These are phyloP conservation scores for Afroboletus lepidellus DNA, from an alignment of 1,284 basidiomycete genomes.

Conservation along the genomic window DNA sequence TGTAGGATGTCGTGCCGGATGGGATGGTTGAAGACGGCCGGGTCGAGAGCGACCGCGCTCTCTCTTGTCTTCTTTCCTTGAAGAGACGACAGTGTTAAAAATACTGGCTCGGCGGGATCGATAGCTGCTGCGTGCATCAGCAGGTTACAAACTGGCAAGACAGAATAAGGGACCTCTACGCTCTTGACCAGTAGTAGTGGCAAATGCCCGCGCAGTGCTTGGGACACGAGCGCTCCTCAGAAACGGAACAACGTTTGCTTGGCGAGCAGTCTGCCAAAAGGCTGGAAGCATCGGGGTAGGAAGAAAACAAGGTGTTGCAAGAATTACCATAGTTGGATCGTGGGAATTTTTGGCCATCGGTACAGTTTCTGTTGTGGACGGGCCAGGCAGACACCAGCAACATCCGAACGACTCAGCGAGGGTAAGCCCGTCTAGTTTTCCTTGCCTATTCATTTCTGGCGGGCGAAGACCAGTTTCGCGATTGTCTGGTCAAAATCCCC, in stretches of 20 bases:
- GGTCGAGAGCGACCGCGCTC: conserved; percentile 72
- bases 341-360: conserved; percentile 23
- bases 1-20: conserved; percentile 93
- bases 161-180: conserved; percentile 16
- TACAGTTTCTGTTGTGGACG: neutral
- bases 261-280: conserved; percentile 15
- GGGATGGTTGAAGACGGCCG: conserved; percentile 83
- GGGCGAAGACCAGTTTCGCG: neutral
- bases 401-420: conserved; percentile 37
- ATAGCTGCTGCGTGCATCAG: conserved; percentile 36
- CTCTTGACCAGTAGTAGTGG: conserved; percentile 7
- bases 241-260: conserved; percentile 4
- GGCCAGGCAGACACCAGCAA: conserved; percentile 24
- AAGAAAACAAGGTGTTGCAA: too few species aligned
- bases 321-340: conserved; percentile 28
- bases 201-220: conserved; percentile 12
- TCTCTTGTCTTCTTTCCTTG: conserved; percentile 46
- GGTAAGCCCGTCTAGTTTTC: conserved; percentile 37
- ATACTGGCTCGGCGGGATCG: conserved; percentile 49
- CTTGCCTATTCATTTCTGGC: conserved; percentile 1
- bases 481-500: conserved; percentile 12
- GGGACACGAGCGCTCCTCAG: neutral
- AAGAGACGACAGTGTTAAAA: conserved; percentile 58
- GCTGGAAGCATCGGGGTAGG: conserved; percentile 18
- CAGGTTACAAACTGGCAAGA: neutral